Evolutionary conservation across 2,329 filamentous ascomycete species (phyloP), one percentile per base, ranked within the genome.

Genomic region (Clonostachys solani): DNA sequence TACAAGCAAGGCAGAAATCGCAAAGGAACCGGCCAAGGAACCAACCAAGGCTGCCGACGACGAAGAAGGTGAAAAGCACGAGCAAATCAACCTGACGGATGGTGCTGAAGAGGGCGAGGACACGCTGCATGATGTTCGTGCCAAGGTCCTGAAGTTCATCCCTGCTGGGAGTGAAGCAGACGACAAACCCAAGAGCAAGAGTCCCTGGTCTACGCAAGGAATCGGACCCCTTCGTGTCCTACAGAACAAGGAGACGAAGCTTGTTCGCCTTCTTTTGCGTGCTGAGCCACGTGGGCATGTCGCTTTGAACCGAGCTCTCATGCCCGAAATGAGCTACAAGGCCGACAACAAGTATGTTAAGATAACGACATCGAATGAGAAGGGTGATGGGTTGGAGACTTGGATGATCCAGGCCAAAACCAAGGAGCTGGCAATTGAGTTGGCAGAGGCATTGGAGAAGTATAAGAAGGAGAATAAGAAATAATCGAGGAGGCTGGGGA

Each of bases 321-420:
- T 89, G 34, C 69, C 80, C 3, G 70, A 75, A n/a, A 66, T 83
- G 45, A 72, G 73, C 6, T 92, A 91, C 69, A 79, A 78, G 57
- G 69, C 75, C 7, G 74, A 77, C 29, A 71, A 72, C 12, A 87
- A 84, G 65, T 83, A 79, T 49, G 69, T 86, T 49, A 82, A 78
- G 60, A 55, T 86, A 48, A 72, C 73, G 12, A 75, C 79, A 6
- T 75, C 81, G 1, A 77, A 75, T 48, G 79, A 82, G 44, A 71
- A 73, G 44, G 83, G 82, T 15, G 73, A 73, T 42, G 74, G 75
- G 1, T 64, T 87, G 29, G 84, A 87, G 64, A 82, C 81, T 5
- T 92, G 84, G 84, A 78, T 86, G 60, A 65, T 91, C 15, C 82
- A 85, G 60, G 80, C 89, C 43, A 89, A 87, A 70, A 84, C 83